phyloP scores from a whole-genome alignment of 495 filamentous ascomycete genomes.

The Delitschia confertaspora region DNA sequence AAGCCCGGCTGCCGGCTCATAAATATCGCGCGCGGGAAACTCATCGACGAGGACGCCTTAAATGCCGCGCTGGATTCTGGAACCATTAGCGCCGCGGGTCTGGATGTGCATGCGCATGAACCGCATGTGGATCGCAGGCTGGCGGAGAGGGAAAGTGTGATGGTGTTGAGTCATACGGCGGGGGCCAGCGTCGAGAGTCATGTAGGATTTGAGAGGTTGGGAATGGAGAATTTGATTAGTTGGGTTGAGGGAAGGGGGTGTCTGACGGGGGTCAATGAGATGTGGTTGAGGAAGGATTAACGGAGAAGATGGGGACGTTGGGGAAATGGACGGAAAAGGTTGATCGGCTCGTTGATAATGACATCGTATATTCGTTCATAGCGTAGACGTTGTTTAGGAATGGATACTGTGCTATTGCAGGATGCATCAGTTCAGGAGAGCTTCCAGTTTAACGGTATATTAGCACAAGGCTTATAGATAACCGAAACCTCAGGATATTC shows the following conservation, averaged over 20 bases:
- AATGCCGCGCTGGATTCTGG: slow-evolving; percentile 52
- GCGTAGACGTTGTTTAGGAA: too few species aligned
- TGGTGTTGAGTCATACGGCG: slow-evolving; percentile 62
- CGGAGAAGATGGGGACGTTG: background rate
- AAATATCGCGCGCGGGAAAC: slow-evolving; percentile 61
- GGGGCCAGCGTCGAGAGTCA: slow-evolving; percentile 64
- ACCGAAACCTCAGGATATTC: too few species aligned
- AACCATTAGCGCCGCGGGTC: slow-evolving; percentile 45
- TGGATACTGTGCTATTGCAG: too few species aligned
- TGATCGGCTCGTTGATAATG: too few species aligned
- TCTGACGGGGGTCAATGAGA: slow-evolving; percentile 57
- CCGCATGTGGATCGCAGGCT: slow-evolving; percentile 43
- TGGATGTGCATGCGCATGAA: slow-evolving; percentile 63
- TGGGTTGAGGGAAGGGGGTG: slow-evolving; percentile 46
- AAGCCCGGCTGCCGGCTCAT: slow-evolving; percentile 54
- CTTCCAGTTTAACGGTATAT: too few species aligned
- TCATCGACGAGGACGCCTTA: slow-evolving; percentile 63
- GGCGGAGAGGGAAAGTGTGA: slow-evolving; percentile 44
- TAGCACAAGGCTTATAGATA: too few species aligned
- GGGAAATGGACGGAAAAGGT: background rate
- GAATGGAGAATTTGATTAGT: slow-evolving; percentile 61
- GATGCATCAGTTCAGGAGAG: too few species aligned
- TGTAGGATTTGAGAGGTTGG: slow-evolving; percentile 61
- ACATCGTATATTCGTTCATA: too few species aligned
- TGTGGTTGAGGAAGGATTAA: slow-evolving; percentile 26